phyloP scores from a whole-genome alignment of 176 grass and related monocot genomes.

The Zea luxurians region DNA sequence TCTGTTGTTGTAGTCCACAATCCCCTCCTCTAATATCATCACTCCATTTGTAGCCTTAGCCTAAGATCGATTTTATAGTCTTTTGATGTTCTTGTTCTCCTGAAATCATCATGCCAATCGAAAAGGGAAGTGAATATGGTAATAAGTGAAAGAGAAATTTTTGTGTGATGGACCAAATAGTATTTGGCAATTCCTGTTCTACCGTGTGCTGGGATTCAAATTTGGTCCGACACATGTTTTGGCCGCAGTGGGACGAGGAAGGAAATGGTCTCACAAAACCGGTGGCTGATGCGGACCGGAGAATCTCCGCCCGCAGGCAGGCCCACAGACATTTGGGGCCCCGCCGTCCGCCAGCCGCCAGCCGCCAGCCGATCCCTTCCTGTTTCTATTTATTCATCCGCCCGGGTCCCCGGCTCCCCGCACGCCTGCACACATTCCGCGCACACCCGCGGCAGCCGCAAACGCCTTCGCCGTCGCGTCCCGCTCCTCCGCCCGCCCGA shows the following conservation, averaged over 20 bases:
- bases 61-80: not conserved
- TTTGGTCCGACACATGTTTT: conserved; percentile 11
- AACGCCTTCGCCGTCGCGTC: not conserved
- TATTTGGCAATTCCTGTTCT: not conserved
- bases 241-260: not conserved
- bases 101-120: not conserved
- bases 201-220: not conserved
- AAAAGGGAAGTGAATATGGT: not conserved
- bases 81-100: too few relatives aligned
- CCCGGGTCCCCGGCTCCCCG: not conserved
- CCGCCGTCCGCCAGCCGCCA: not conserved
- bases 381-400: conserved; percentile 29
- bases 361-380: not conserved
- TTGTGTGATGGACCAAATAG: not conserved
- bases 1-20: too few relatives aligned
- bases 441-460: not conserved
- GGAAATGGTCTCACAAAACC: not conserved
- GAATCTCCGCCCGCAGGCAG: conserved; percentile 17
- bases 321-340: not conserved
- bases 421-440: not conserved
- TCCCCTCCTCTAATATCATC: not conserved
- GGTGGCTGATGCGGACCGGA: conserved; percentile 13
- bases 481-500: not conserved
- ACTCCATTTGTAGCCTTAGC: not conserved
- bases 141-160: not conserved